Evolutionary conservation across 768 basidiomycete species (phyloP).

Genomic region (Serendipita sp.): DNA sequence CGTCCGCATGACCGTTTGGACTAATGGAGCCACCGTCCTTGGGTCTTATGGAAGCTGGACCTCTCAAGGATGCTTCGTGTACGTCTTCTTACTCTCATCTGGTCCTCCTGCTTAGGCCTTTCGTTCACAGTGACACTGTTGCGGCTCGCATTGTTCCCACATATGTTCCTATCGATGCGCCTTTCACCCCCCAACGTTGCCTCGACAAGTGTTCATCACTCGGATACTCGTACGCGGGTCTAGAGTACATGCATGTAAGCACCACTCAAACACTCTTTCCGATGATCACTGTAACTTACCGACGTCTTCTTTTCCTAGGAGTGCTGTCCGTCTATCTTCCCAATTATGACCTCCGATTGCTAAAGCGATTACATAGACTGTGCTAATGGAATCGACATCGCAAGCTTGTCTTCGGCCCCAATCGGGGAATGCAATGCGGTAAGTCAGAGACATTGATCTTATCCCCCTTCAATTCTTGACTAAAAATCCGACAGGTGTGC

Average conservation of each 20-base stretch:
- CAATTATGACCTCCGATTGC: not conserved
- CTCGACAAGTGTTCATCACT: not conserved
- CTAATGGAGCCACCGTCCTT: not conserved
- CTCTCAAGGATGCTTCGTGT: constrained; percentile 1
- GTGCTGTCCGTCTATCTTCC: not conserved
- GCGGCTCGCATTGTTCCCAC: not conserved
- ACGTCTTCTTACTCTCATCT: not conserved
- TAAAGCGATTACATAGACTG: not conserved
- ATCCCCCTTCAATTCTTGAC: too few species aligned
- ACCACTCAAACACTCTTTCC: not conserved
- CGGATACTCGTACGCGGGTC: not conserved
- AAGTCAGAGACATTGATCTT: too few species aligned
- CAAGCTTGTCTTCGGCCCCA: not conserved
- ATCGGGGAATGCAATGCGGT: not conserved
- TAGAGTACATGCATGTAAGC: not conserved
- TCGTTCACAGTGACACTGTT: not conserved
- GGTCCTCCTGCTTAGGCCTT: not conserved
- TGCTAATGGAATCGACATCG: not conserved
- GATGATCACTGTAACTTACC: not conserved
- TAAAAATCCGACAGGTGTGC: not conserved
- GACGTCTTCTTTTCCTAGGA: not conserved
- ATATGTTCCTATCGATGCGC: not conserved
- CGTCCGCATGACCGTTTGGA: not conserved
- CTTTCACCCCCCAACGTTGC: not conserved
- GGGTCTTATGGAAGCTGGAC: not conserved